Evolutionary conservation across 805 yeast genomes (phyloP).

Genomic region (Pichia cabralensis): DNA sequence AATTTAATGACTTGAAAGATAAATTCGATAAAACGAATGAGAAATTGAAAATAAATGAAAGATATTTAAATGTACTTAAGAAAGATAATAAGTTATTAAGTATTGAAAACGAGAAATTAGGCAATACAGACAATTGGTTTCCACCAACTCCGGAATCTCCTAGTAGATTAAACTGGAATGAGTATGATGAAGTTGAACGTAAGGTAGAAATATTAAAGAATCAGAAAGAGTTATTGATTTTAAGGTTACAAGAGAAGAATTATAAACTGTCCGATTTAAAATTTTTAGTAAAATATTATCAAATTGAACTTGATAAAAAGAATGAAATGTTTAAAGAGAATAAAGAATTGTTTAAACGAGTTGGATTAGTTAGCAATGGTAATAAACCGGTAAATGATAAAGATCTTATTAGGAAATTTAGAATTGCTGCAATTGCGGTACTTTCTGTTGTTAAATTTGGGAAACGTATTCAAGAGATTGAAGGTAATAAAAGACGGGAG

Average conservation of each 20-base stretch:
- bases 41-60: constrained; percentile 5
- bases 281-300: constrained; percentile 26
- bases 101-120: constrained; percentile 8
- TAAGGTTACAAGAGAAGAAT: constrained; percentile 37
- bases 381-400: too few species aligned
- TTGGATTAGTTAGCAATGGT: too few species aligned
- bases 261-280: constrained; percentile 27
- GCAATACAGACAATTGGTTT: constrained; percentile 14
- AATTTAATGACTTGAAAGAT: constrained; percentile 1
- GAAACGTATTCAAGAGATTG: constrained; percentile 22
- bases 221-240: constrained; percentile 36
- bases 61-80: constrained; percentile 2
- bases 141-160: constrained; percentile 21
- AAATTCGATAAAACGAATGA: constrained; percentile 2
- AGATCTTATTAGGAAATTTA: too few species aligned
- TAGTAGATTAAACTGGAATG: constrained; percentile 1
- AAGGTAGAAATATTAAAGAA: constrained; percentile 24
- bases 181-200: neutral
- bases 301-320: constrained; percentile 15
- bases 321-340: constrained; percentile 7
- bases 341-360: constrained; percentile 17
- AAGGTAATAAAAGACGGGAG: constrained; percentile 11
- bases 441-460: too few species aligned
- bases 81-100: constrained; percentile 2
- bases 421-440: too few species aligned